Base-by-base conservation (phyloP, 495 filamentous ascomycete species). In the Usnea hakonensis region DNA sequence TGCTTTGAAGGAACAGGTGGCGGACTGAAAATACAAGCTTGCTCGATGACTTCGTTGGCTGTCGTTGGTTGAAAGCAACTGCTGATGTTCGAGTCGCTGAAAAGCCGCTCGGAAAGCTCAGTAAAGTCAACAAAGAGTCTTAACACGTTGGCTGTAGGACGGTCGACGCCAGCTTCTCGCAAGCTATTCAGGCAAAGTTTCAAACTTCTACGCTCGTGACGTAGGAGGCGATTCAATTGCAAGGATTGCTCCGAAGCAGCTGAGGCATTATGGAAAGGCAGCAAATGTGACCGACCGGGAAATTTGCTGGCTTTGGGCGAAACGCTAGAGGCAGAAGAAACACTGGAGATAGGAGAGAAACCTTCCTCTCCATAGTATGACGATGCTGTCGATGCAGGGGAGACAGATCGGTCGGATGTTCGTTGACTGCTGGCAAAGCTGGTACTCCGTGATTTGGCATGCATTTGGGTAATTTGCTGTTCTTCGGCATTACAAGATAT, bases 61-160 rank as follows among this genome's bases (percentile, higher is more conserved):
- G 61, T 63, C 36, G 56, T 55, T n/a, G 61, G 55, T 28, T 61
- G 33, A 38, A 60, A 57, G 26, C 30, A 67, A 17, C 55, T 57
- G 28, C 65, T 61, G 37, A 67, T 57, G 14, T 64, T 67, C 11
- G 61, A 43, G n/a, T 67, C 65, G 19, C 37, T 46, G n/a, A 59
- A 54, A 14, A 64, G 33, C 14, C 46, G 43, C 21, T 60, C 56
- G 14, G 55, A 52, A 26, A 64, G 56, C 44, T 53, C 40, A 1
- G 37, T 59, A 16, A 53, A 41, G 16, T 60, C 55, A 23, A 60
- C 56, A 44, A 64, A 64, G n/a, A 64, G 55, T 30, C 28, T 48
- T 23, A 64, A 28, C 4, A 64, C 35, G 21, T 60, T 59, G 16
- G 43, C 56, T 37, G 62, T 59, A 5, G 55, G 19, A 8, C 38